Base-by-base conservation (phyloP, 495 filamentous ascomycete genomes). In the Tuber indicum region DNA sequence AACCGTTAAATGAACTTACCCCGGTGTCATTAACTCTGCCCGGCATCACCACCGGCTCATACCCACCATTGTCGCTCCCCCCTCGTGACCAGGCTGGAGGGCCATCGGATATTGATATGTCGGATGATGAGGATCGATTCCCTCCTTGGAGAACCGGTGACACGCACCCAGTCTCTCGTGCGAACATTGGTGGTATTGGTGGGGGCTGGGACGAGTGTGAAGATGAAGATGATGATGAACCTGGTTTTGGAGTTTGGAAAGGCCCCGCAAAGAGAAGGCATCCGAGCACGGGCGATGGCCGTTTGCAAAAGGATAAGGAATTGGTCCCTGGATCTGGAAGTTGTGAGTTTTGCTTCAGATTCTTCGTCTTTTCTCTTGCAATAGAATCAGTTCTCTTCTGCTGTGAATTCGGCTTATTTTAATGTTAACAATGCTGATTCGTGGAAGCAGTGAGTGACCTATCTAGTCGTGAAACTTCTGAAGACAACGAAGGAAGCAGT, bases 321-420 rank as follows among this genome's bases (percentile, higher is more conserved):
- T 52, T 21, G 23, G 7, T 9, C 21, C 19, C 47, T 52, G 6
- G 21, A 3, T 8, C 21, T 52, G 21, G 8, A 9, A 23, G 7
- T 52, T 8, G 49, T 58, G 0, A 12, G 49, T 58, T 10, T 0
- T 9, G 23, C 21, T n/a, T n/a, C 21, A 41, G 0, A 1, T 5
- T 5, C 39, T 41, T 4, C n/a, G 7, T 23, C 2, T 58, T 58
- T 49, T 6, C 5, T 8, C 21, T n/a, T n/a, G 49, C 7, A 9
- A 3, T 0, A 12, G 1, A 2, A n/a, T 1, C 21, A 3, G n/a
- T n/a, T n/a, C 7, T 10, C 3, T 12, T n/a, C 2, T 0, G 23
- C 2, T 0, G 49, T 58, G 7, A 12, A 58, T 58, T n/a, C 8
- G 10, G 7, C 23, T 0, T 2, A 8, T 10, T 58, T 12, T 58